These are phyloP conservation scores for Collariella sp. DNA, from an alignment of 495 filamentous ascomycete genomes.

Conservation along the genomic window DNA sequence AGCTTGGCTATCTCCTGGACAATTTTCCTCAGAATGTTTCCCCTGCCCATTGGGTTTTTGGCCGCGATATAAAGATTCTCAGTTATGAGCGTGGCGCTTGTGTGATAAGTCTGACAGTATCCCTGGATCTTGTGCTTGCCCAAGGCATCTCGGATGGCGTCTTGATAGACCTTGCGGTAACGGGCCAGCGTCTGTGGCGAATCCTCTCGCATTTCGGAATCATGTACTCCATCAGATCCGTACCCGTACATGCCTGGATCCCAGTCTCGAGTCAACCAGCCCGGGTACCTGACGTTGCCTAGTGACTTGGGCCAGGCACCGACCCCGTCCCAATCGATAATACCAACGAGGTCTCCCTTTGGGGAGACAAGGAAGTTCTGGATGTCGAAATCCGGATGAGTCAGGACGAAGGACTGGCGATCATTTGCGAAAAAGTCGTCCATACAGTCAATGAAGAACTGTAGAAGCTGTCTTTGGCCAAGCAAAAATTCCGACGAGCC, in stretches of 20 bases:
- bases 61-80: conserved; percentile 3
- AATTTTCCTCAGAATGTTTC: conserved; percentile 2
- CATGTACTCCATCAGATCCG: background rate
- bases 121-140: background rate
- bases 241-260: conserved; percentile 5
- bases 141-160: background rate
- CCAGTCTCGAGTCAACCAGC: conserved; percentile 7
- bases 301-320: conserved; percentile 2
- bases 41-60: background rate
- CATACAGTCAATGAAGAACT: background rate
- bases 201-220: background rate
- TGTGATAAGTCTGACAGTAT: background rate
- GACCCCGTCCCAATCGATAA: conserved; percentile 7
- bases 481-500: background rate
- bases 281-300: background rate
- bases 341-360: background rate
- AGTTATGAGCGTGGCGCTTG: background rate
- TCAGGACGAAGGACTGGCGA: background rate
- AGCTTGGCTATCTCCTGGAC: conserved; percentile 1
- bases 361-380: conserved; percentile 6
- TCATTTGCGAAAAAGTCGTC: background rate
- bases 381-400: conserved; percentile 2
- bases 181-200: background rate
- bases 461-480: background rate
- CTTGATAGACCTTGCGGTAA: background rate